Conservation (phyloP, 139 green algal genomes). For the Chlamydomonas schloesseri region DNA sequence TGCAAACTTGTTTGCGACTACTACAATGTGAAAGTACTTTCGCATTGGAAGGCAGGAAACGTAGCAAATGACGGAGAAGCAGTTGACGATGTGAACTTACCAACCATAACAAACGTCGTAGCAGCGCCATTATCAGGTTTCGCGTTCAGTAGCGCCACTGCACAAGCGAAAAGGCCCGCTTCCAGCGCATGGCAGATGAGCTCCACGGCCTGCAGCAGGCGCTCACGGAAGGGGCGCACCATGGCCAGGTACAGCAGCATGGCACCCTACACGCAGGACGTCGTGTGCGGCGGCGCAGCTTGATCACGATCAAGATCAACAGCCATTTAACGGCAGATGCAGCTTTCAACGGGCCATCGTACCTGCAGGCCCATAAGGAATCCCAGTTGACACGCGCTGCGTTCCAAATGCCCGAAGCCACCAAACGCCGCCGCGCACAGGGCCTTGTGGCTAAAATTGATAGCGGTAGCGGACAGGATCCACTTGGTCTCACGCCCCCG, state of each 20-base stretch:
- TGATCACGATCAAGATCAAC: too few relatives aligned
- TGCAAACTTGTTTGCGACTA: too few relatives aligned
- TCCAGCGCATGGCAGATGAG: conserved; percentile 4
- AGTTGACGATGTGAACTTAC: background rate
- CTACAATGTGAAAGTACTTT: too few relatives aligned
- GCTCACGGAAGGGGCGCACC: background rate
- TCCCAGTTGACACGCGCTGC: background rate
- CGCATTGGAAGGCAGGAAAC: too few relatives aligned
- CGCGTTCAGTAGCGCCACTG: background rate
- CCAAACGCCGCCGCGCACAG: background rate
- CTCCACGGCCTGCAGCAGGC: background rate
- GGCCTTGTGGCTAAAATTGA: conserved; percentile 26
- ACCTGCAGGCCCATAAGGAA: conserved; percentile 1
- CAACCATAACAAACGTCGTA: conserved; percentile 28
- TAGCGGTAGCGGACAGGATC: background rate
- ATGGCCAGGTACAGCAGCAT: conserved; percentile 16
- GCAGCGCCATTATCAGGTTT: background rate
- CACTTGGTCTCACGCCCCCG: background rate
- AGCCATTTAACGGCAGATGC: too few relatives aligned
- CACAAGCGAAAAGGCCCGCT: background rate
- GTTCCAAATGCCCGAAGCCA: background rate
- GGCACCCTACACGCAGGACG: background rate
- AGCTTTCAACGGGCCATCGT: too few relatives aligned
- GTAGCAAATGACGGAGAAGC: too few relatives aligned
- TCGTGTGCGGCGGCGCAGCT: too few relatives aligned